These are phyloP conservation scores for Rhexocercosporidium sp. DNA, from an alignment of 2,329 filamentous ascomycete genomes.

Conservation along the genomic window DNA sequence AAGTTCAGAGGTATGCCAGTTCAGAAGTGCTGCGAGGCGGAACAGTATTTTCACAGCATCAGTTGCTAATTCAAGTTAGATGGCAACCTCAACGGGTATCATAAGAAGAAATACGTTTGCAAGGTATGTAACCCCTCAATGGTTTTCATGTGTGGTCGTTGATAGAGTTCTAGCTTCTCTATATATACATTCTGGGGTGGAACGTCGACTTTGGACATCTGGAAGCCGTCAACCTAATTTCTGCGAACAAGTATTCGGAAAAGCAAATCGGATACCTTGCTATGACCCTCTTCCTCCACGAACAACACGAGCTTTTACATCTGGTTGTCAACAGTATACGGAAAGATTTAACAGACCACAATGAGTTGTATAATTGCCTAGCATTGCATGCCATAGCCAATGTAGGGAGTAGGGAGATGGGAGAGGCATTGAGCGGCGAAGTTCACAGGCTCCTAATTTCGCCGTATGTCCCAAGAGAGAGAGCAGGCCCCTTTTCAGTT, in stretches of 20 bases:
- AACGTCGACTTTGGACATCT: slow-evolving; percentile 99
- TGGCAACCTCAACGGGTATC: slow-evolving; percentile 90
- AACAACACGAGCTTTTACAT: slow-evolving; percentile 94
- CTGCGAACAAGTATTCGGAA: slow-evolving; percentile 95
- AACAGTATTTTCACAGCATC: neutral
- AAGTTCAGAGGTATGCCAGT: slow-evolving; percentile 80
- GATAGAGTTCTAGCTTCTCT: slow-evolving; percentile 65
- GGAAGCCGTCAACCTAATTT: slow-evolving; percentile 97
- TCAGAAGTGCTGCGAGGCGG: neutral
- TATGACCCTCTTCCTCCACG: slow-evolving; percentile 95
- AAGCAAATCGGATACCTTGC: slow-evolving; percentile 99
- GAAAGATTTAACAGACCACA: slow-evolving; percentile 92
- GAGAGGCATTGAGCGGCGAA: slow-evolving; percentile 87
- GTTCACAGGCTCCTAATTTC: slow-evolving; percentile 94
- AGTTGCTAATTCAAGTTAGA: slow-evolving; percentile 53
- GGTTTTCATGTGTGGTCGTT: neutral
- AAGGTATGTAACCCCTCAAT: slow-evolving; percentile 62
- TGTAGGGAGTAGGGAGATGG: slow-evolving; percentile 95
- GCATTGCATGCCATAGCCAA: slow-evolving; percentile 98
- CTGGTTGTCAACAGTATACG: slow-evolving; percentile 98
- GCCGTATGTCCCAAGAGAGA: slow-evolving; percentile 65
- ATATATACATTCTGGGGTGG: slow-evolving; percentile 99
- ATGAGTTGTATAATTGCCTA: slow-evolving; percentile 96
- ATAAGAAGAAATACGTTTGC: slow-evolving; percentile 99
- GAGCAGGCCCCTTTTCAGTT: neutral